These are phyloP conservation scores for Phytophthora meadii DNA, from an alignment of 352 stramenopile genomes.

Conservation along the genomic window DNA sequence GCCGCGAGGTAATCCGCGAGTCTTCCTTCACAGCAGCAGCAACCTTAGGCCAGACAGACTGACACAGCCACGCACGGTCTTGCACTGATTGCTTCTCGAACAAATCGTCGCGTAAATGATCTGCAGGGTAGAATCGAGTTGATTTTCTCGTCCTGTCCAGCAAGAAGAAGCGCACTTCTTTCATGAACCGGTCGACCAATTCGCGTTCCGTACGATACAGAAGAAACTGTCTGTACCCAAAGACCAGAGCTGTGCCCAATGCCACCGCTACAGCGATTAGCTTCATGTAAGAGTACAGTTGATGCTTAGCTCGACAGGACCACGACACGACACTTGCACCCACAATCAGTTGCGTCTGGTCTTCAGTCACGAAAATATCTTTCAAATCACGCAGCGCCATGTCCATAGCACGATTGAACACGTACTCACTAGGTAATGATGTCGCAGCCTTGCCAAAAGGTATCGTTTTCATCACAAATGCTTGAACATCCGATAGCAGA, in stretches of 20 bases:
- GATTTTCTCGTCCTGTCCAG: slow-evolving; percentile 47
- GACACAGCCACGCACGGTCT: slow-evolving; percentile 61
- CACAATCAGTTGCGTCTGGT: slow-evolving; percentile 57
- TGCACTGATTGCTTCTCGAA: slow-evolving; percentile 55
- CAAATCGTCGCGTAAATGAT: slow-evolving; percentile 68
- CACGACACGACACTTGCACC: slow-evolving; percentile 54
- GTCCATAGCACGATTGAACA: slow-evolving; percentile 70
- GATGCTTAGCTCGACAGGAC: slow-evolving; percentile 56
- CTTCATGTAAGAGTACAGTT: slow-evolving; percentile 53
- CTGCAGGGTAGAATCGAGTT: slow-evolving; percentile 58
- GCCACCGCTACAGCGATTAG: slow-evolving; percentile 47
- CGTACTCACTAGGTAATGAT: slow-evolving; percentile 52
- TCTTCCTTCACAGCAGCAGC: slow-evolving; percentile 60
- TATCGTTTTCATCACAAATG: slow-evolving; percentile 47
- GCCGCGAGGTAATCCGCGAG: slow-evolving; percentile 49
- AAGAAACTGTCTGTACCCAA: slow-evolving; percentile 43
- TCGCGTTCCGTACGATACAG: slow-evolving; percentile 55
- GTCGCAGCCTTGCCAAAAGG: slow-evolving; percentile 54
- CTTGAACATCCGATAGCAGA: slow-evolving; percentile 59
- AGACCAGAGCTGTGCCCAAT: slow-evolving; percentile 34
- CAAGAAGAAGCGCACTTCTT: slow-evolving; percentile 73
- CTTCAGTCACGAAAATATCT: slow-evolving; percentile 58
- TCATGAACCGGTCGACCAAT: slow-evolving; percentile 68
- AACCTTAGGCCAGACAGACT: slow-evolving; percentile 69
- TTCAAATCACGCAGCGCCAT: slow-evolving; percentile 62